Conservation (phyloP, 768 basidiomycete genomes). For the Leccinum sublutescens region DNA sequence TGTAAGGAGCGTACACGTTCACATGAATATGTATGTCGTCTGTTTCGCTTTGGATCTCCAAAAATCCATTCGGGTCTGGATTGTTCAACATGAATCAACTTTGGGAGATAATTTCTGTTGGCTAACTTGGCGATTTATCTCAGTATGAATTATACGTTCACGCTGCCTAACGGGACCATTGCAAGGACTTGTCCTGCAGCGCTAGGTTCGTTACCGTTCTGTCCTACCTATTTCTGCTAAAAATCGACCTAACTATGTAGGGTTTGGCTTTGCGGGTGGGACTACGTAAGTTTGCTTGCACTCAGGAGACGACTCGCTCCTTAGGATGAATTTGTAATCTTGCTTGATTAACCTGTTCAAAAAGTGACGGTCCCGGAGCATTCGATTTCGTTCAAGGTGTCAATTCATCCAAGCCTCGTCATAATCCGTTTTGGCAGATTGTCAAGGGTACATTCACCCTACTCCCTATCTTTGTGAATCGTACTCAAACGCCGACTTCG, state of each 20-base stretch:
- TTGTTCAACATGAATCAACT: not conserved
- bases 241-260: slow-evolving; percentile 32
- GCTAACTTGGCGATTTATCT: not conserved
- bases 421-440: slow-evolving; percentile 78
- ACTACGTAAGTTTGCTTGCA: slow-evolving; percentile 58
- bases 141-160: slow-evolving; percentile 65
- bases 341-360: not conserved
- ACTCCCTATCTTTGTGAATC: not conserved
- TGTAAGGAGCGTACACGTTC: slow-evolving; percentile 69
- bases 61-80: not conserved
- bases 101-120: not conserved
- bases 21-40: slow-evolving; percentile 63
- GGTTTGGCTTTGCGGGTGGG: slow-evolving; percentile 76
- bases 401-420: slow-evolving; percentile 54
- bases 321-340: not conserved
- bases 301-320: not conserved
- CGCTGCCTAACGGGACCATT: slow-evolving; percentile 60
- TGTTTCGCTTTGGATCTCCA: not conserved
- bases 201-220: slow-evolving; percentile 48
- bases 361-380: slow-evolving; percentile 68
- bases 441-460: slow-evolving; percentile 53
- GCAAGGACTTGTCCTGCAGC: slow-evolving; percentile 78
- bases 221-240: not conserved
- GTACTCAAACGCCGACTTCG: not conserved
- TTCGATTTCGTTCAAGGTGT: slow-evolving; percentile 78